Conservation (phyloP, 2,329 filamentous ascomycete genomes). For the Trichoderma sp. region DNA sequence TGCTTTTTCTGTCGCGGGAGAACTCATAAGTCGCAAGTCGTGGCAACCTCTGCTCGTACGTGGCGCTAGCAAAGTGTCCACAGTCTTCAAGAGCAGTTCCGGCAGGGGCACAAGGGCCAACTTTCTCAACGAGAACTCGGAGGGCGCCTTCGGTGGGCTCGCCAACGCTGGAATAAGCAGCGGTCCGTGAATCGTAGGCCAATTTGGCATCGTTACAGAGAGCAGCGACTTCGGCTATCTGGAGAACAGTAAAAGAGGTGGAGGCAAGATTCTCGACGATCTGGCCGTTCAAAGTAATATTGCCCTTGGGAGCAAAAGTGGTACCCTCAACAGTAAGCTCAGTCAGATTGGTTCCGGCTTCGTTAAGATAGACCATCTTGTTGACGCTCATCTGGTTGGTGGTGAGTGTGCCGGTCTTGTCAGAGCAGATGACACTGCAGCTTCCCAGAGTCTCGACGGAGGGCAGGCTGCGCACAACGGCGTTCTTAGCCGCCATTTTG, state of each 20-base stretch:
- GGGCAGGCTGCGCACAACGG: conserved; percentile 91
- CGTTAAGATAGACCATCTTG: conserved; percentile 82
- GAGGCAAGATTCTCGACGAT: conserved; percentile 67
- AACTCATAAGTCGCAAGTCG: conserved; percentile 92
- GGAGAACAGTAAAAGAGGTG: conserved; percentile 73
- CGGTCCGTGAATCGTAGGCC: conserved; percentile 75
- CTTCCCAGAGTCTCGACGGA: conserved; percentile 97
- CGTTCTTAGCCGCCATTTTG: conserved; percentile 99
- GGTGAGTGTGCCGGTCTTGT: conserved; percentile 97
- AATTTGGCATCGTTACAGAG: conserved; percentile 90
- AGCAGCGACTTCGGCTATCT: conserved; percentile 71
- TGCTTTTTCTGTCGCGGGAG: conserved; percentile 96
- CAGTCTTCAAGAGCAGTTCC: conserved; percentile 59
- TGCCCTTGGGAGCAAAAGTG: conserved; percentile 83
- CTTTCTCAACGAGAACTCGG: conserved; percentile 88
- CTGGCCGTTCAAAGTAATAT: conserved; percentile 69
- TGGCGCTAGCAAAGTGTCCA: conserved; percentile 78
- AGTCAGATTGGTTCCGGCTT: conserved; percentile 71
- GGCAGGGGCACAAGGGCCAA: conserved; percentile 73
- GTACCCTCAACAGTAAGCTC: conserved; percentile 91
- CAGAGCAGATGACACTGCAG: conserved; percentile 99
- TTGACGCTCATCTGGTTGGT: conserved; percentile 99
- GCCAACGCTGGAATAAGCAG: conserved; percentile 78
- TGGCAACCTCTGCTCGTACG: conserved; percentile 75
- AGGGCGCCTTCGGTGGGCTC: conserved; percentile 95